Percentiles rank a stretch among this genome's conserved stretches.
These are phyloP conservation scores for Chlamydomonas incerta DNA, from an alignment of 139 green algal species.

Conservation along the genomic window DNA sequence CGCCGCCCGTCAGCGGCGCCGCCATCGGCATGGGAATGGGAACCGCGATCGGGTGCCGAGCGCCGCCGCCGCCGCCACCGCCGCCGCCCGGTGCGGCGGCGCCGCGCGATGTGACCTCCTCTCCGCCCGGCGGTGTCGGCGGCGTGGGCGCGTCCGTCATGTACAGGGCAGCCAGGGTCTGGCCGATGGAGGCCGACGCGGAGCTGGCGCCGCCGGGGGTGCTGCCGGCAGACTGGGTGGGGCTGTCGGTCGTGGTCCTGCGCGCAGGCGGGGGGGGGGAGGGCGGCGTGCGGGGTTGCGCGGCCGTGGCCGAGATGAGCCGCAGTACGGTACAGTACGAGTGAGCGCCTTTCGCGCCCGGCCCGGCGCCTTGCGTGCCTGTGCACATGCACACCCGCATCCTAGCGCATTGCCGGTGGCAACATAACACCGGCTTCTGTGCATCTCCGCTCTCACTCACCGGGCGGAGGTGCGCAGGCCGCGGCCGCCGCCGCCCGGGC, in stretches of 20 bases:
- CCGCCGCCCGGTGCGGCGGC: not conserved
- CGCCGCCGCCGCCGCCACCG: not conserved
- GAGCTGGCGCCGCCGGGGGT: not conserved
- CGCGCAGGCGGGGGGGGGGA: not conserved
- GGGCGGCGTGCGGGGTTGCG: not conserved
- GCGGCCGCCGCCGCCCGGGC: not conserved
- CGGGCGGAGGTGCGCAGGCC: not conserved
- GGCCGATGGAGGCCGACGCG: not conserved
- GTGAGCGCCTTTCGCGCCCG: not conserved
- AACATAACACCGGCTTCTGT: too few relatives aligned
- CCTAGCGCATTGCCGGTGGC: too few relatives aligned
- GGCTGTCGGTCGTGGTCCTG: not conserved
- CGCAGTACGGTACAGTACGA: not conserved
- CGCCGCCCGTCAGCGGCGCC: not conserved
- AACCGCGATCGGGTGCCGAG: not conserved
- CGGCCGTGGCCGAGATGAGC: not conserved
- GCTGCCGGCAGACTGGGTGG: not conserved
- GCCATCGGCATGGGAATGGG: not conserved
- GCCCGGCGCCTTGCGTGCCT: too few relatives aligned
- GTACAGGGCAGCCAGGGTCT: constrained; percentile 9
- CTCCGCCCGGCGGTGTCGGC: too few relatives aligned
- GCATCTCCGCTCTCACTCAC: too few relatives aligned
- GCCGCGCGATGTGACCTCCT: not conserved
- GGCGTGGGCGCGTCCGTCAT: not conserved
- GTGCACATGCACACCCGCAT: too few relatives aligned